phyloP scores from a whole-genome alignment of 2,329 filamentous ascomycete species.

The Penicillium sp. region DNA sequence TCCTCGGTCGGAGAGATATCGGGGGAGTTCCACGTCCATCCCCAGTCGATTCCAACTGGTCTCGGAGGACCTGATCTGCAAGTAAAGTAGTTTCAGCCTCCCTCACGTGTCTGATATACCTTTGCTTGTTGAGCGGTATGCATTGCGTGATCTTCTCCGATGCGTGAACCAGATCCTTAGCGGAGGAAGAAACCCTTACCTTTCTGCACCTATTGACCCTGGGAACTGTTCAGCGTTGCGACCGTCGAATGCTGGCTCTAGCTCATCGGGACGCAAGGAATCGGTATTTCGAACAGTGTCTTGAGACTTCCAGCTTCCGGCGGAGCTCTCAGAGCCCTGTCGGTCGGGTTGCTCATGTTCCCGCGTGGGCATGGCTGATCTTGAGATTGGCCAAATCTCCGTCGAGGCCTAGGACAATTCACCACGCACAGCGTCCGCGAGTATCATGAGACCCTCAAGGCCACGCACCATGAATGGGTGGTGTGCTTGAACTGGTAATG shows the following conservation, averaged over 20 bases:
- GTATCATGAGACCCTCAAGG: constrained; percentile 3
- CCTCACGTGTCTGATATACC: not conserved
- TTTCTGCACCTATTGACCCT: constrained; percentile 22
- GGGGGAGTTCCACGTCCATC: constrained; percentile 32
- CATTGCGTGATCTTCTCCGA: too few relatives aligned
- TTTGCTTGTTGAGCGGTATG: not conserved
- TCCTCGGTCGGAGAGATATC: constrained; percentile 35
- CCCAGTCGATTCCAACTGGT: constrained; percentile 23
- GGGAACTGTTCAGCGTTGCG: constrained; percentile 25
- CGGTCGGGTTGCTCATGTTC: constrained; percentile 30
- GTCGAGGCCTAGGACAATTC: constrained; percentile 18
- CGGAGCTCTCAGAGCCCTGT: constrained; percentile 38
- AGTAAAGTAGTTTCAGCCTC: constrained; percentile 8
- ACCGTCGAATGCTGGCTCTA: constrained; percentile 20
- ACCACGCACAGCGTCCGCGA: constrained; percentile 15
- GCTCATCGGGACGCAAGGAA: constrained; percentile 15
- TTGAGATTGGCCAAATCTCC: constrained; percentile 14
- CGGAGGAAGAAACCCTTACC: constrained; percentile 24
- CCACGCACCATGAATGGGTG: constrained; percentile 21
- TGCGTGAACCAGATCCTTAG: too few relatives aligned
- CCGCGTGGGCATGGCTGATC: constrained; percentile 29
- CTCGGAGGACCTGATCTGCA: constrained; percentile 22
- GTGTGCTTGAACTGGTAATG: constrained; percentile 2
- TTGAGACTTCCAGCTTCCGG: constrained; percentile 35
- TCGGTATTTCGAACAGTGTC: constrained; percentile 34